Base-by-base conservation (phyloP, 2,329 filamentous ascomycete genomes). In the Colletotrichum eleusines region DNA sequence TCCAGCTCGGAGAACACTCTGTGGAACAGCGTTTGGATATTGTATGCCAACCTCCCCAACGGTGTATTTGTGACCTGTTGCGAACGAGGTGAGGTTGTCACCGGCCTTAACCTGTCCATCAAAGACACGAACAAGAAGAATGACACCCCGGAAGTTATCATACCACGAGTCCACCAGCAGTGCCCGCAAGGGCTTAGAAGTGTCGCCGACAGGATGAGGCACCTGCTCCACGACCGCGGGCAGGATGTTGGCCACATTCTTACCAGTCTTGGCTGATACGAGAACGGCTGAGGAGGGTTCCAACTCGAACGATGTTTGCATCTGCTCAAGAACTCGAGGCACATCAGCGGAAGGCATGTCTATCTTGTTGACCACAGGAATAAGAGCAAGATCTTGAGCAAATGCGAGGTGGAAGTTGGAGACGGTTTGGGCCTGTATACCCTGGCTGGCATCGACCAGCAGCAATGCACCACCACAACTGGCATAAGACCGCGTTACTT, bases 351-450 rank as follows among this genome's bases (percentile, higher is more conserved):
- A 93, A 0, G 92, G 91, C 77, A 99, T 88, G 79, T 99, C 96
- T 64, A 99, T 92, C 85, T 99, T 99, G 85, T 99, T 99, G 77
- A 99, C 89, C 31, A 99, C 94, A 0, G 96, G 96, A 4, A 99
- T 90, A 72, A 99, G 88, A 28, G 90, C 87, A 62, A 99, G 84
- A 20, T 94, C 94, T 80, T 98, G 94, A 1, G 95, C 91, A 81
- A 99, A 99, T 9, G 96, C 96, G 31, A 98, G 89, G 79, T 98
- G 98, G 83, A 99, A 99, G 81, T 99, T 99, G 72, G 96, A 96
- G 11, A 99, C 96, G 0, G 96, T 99, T 84, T 99, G 96, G 6
- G 96, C 96, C 83, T 99, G 96, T 2, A 99, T 91, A 55, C 96
- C 96, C 82, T 99, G 96, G 75, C 93, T 97, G 9, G 95, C 96